These are phyloP conservation scores for Nepenthes gracilis DNA, from an alignment of 148 eudicot genomes.

Conservation along the genomic window DNA sequence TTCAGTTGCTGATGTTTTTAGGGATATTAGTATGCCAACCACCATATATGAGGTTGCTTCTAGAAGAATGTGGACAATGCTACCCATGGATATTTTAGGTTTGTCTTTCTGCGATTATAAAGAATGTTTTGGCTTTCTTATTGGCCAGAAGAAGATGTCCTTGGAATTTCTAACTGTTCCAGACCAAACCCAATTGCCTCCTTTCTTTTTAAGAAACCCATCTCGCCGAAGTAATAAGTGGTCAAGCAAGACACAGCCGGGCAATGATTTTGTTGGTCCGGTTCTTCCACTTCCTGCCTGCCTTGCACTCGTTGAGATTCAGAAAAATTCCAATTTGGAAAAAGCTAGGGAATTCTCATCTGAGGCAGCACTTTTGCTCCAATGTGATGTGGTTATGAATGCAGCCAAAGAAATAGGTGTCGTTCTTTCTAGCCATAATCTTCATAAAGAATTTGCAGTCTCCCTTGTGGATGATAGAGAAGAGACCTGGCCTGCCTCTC, in stretches of 20 bases:
- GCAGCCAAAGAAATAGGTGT: slow-evolving; percentile 23
- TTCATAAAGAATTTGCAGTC: slow-evolving; percentile 24
- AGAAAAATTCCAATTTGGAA: slow-evolving; percentile 13
- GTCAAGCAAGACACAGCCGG: slow-evolving; percentile 32
- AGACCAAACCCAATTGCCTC: slow-evolving; percentile 41
- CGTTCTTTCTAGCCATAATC: slow-evolving; percentile 10
- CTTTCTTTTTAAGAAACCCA: slow-evolving; percentile 42
- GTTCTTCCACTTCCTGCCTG: slow-evolving; percentile 49
- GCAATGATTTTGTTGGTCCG: slow-evolving; percentile 50
- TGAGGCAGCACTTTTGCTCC: slow-evolving; percentile 20
- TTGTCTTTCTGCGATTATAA: slow-evolving; percentile 35
- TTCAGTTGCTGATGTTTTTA: slow-evolving; percentile 26
- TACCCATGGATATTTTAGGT: slow-evolving; percentile 43
- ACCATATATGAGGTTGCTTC: slow-evolving; percentile 55
- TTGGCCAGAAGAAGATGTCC: slow-evolving; percentile 20
- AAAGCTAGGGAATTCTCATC: slow-evolving; percentile 25
- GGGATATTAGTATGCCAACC: slow-evolving; percentile 34
- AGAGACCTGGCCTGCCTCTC: slow-evolving; percentile 14
- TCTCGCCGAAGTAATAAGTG: slow-evolving; percentile 41
- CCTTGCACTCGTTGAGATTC: slow-evolving; percentile 30
- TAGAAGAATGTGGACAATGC: slow-evolving; percentile 30
- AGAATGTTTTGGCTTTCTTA: slow-evolving; percentile 18
- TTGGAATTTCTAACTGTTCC: slow-evolving; percentile 49
- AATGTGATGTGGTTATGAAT: slow-evolving; percentile 30
- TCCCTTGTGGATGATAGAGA: slow-evolving; percentile 53